Conservation (phyloP, 2,329 filamentous ascomycete species). For the Boeremia lycopersici region DNA sequence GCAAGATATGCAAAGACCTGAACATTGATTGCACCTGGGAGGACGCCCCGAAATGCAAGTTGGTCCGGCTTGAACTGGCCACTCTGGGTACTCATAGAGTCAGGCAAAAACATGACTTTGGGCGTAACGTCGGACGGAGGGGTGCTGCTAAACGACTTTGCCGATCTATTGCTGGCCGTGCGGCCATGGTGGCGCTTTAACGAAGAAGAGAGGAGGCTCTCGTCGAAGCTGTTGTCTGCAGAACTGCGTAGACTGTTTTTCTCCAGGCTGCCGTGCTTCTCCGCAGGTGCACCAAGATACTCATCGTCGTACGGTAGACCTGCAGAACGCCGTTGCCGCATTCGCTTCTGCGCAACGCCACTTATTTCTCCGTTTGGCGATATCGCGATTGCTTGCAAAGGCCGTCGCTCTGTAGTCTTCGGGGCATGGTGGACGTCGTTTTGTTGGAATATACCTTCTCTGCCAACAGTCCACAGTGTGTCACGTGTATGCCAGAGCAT, state of each 20-base stretch:
- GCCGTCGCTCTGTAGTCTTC: slow-evolving; percentile 63
- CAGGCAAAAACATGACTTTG: slow-evolving; percentile 58
- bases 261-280: slow-evolving; percentile 54
- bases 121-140: slow-evolving; percentile 57
- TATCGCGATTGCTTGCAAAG: slow-evolving; percentile 62
- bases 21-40: slow-evolving; percentile 51
- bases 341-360: slow-evolving; percentile 60
- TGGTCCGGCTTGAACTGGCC: slow-evolving; percentile 51
- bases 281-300: slow-evolving; percentile 49
- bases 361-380: slow-evolving; percentile 63
- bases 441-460: slow-evolving; percentile 66
- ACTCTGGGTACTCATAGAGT: slow-evolving; percentile 53
- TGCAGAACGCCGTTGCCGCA: slow-evolving; percentile 49
- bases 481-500: slow-evolving; percentile 69
- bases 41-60: slow-evolving; percentile 55
- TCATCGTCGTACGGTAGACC: slow-evolving; percentile 49
- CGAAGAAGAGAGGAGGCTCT: slow-evolving; percentile 58
- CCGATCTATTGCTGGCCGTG: slow-evolving; percentile 53
- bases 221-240: slow-evolving; percentile 63
- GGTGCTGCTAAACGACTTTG: slow-evolving; percentile 61
- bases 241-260: slow-evolving; percentile 57
- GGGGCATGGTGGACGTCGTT: slow-evolving; percentile 65
- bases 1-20: slow-evolving; percentile 51
- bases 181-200: slow-evolving; percentile 56
- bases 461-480: slow-evolving; percentile 67